Conservation (phyloP, 345 rosid genomes). For the Chamaenerion angustifolium region DNA sequence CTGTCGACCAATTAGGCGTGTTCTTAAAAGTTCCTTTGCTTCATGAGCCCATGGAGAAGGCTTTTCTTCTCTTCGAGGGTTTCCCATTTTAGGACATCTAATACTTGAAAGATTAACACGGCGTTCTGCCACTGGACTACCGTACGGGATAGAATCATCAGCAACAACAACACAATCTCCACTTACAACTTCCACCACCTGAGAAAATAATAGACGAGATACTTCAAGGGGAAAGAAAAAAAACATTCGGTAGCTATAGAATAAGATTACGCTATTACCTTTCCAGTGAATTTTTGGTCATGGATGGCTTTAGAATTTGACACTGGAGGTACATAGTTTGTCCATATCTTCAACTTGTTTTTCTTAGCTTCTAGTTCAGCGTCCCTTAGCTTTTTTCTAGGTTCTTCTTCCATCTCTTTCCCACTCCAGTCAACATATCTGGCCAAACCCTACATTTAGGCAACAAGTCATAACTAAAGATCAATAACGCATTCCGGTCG, state of each 20-base stretch:
- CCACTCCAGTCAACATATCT: conserved; percentile 99
- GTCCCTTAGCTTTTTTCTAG: conserved; percentile 54
- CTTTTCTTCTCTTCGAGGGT: conserved; percentile 79
- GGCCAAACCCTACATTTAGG: conserved; percentile 60
- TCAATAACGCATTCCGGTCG: neutral
- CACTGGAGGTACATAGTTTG: conserved; percentile 73
- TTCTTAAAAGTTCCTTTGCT: conserved; percentile 76
- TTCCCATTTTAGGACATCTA: conserved; percentile 78
- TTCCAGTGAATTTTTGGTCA: conserved; percentile 83
- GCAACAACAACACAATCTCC: conserved; percentile 90
- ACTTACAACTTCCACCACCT: conserved; percentile 96
- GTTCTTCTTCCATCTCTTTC: conserved; percentile 91
- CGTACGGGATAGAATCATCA: conserved; percentile 79
- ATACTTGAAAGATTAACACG: conserved; percentile 89
- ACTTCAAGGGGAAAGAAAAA: neutral
- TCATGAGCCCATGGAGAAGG: conserved; percentile 92
- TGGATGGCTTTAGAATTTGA: conserved; percentile 80
- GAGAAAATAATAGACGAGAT: conserved; percentile 9
- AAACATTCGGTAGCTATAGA: neutral
- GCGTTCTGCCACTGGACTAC: conserved; percentile 75
- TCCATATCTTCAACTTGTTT: conserved; percentile 64
- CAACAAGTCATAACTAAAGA: conserved; percentile 5
- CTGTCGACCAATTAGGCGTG: conserved; percentile 65
- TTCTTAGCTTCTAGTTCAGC: conserved; percentile 93
- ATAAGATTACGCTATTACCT: conserved; percentile 24